Evolutionary conservation across 129 eudicot species (phyloP), one percentile per base, ranked within the genome.

Genomic region (Ambrosia trifida): DNA sequence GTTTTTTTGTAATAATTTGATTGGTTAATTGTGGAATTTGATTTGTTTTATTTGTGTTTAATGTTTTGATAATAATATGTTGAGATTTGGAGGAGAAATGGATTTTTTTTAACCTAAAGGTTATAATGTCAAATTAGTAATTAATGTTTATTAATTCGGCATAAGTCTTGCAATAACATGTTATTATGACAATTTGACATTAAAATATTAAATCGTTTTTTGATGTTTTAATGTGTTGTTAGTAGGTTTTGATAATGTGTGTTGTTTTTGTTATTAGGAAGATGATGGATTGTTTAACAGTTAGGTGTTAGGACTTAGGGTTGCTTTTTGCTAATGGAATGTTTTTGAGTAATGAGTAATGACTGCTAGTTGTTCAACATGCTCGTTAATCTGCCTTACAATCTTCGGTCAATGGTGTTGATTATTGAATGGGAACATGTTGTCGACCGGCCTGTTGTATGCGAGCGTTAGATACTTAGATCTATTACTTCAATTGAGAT

Each of bases 321-420:
- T n/a, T n/a, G n/a, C n/a, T n/a, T n/a, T n/a, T 40, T 73, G 77
- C 64, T 63, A 49, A 49, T 50, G 31, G 17, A 30, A 72, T 73
- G 52, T 35, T 75, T 66, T 54, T 57, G 20, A 57, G 61, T 43
- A 47, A 76, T 56, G 61, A 57, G 61, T 56, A 47, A 76, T n/a
- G 61, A 57, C 18, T 32, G 35, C 7, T 57, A 44, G 36, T 32
- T 67, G 30, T 57, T 44, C 31, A 54, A 44, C 31, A n/a, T 30
- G 30, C 24, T 52, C 4, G 9, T 56, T 41, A 62, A 19, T 56
- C 58, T 33, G 10, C 13, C 31, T 38, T 33, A n/a, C 54, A 64
- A 68, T 46, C 18, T 19, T 69, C 20, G 35, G 58, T 62, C 20
- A 24, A 4, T 2, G 11, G 57, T n/a, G 54, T 40, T 31, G 18